Percentiles rank a stretch among this genome's conserved stretches.
phyloP scores from a whole-genome alignment of 2,329 filamentous ascomycete genomes.

The Aspergillus awamori region DNA sequence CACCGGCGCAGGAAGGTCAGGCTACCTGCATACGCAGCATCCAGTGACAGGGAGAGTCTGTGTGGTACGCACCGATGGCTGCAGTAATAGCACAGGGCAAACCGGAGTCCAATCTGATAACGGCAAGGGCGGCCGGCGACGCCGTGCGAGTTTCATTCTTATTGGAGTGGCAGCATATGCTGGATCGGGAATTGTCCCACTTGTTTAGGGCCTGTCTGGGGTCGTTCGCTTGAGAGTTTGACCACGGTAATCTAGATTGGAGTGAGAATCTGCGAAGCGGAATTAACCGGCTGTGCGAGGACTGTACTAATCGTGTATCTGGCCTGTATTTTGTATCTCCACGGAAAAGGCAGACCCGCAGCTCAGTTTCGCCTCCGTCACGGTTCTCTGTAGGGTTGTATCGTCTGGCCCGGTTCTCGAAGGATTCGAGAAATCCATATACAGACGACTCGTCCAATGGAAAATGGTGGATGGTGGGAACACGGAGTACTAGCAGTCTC shows the following conservation, averaged over 20 bases:
- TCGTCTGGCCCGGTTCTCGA: conserved; percentile 22
- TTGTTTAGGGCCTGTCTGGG: conserved; percentile 2
- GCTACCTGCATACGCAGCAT: neutral
- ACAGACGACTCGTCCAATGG: conserved; percentile 11
- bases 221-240: neutral
- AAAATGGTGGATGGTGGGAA: conserved; percentile 14
- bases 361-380: conserved; percentile 4
- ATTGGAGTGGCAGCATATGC: conserved; percentile 5
- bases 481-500: neutral
- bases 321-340: neutral
- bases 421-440: conserved; percentile 38
- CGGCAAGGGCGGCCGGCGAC: neutral
- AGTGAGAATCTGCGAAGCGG: conserved; percentile 2
- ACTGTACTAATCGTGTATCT: neutral
- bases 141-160: neutral
- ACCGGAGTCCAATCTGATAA: conserved; percentile 8
- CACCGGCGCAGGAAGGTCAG: neutral
- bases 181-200: conserved; percentile 8
- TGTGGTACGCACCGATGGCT: neutral
- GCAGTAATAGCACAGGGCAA: conserved; percentile 5
- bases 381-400: neutral
- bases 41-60: neutral
- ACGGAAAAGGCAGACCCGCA: neutral
- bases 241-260: conserved; percentile 3
- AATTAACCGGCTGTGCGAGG: neutral